Evolutionary conservation across 768 basidiomycete species (phyloP).

Genomic region (Hericium coralloides): DNA sequence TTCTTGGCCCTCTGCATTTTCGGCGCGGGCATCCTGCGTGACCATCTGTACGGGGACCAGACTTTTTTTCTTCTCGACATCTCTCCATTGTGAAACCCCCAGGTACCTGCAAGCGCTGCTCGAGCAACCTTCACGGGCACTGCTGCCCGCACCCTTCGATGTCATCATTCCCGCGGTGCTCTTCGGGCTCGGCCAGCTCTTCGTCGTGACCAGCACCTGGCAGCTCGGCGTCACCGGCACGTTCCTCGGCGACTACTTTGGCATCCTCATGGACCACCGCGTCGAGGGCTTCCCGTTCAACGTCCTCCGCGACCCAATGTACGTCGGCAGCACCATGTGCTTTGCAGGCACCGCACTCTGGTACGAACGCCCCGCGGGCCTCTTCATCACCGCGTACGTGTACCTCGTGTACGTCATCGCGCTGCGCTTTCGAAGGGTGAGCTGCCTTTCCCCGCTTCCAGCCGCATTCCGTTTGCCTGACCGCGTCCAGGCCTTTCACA

Average conservation of each 20-base stretch:
- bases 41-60: conserved; percentile 57
- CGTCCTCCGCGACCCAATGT: conserved; percentile 90
- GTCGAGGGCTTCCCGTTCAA: conserved; percentile 99
- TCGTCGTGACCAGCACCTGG: conserved; percentile 86
- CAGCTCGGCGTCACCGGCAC: conserved; percentile 90
- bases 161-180: conserved; percentile 50
- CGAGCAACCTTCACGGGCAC: conserved; percentile 61
- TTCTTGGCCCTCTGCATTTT: conserved; percentile 82
- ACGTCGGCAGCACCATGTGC: conserved; percentile 88
- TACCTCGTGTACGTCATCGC: conserved; percentile 81
- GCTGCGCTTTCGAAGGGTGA: conserved; percentile 83
- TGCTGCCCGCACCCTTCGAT: conserved; percentile 60
- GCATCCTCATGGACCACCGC: conserved; percentile 76
- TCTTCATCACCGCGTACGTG: conserved; percentile 74
- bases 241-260: conserved; percentile 81
- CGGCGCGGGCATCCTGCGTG: conserved; percentile 75
- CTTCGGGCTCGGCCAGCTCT: conserved; percentile 67
- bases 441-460: conserved; percentile 19
- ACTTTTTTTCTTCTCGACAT: background rate
- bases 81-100: background rate
- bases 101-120: conserved; percentile 71
- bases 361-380: conserved; percentile 81
- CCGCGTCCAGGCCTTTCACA: conserved; percentile 46
- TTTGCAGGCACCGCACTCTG: conserved; percentile 84
- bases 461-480: conserved; percentile 22